Evolutionary conservation across 1,284 basidiomycete species (phyloP), one percentile per base, ranked within the genome.

Genomic region (Fomitiporia mediterranea): DNA sequence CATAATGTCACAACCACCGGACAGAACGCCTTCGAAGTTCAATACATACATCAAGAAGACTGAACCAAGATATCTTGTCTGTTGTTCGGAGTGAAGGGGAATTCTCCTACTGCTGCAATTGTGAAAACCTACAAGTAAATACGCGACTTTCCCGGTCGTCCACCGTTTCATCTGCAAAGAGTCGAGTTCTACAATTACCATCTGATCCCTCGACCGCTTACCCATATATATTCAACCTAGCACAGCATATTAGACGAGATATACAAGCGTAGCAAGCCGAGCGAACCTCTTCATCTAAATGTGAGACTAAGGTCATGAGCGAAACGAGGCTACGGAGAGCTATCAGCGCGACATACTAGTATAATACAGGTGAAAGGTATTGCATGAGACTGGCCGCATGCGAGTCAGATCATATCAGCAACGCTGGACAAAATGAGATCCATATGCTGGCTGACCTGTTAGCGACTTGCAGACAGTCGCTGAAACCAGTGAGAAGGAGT

Each of bases 201-300:
- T 3, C 7, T 0, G 3, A 23, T 30, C 6, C 2, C 21, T 21
- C 7, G n/a, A n/a, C n/a, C n/a, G n/a, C 32, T 46, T 47, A 54
- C 52, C 52, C 52, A 53, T 7, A 53, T 53, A 30, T 53, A 53
- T 21, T 44, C 51, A 13, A 32, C 39, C 51, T 53, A 25, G 5
- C 7, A 11, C 21, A 42, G 19, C 23, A n/a, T 11, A 21, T 9
- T 40, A 17, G 21, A 13, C 40, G 7, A 21, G 4, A 2, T 13
- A 15, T 8, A 21, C 13, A 17, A 19, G 17, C 13, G 5, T 23
- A 11, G 27, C 2, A 2, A 4, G 17, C 3, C 19, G 11, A 23
- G 13, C 17, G 15, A 19, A 43, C 40, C 40, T 43, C 19, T 21
- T 43, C 40, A 23, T 43, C 40, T 23, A 43, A 21, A 21, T 43